Evolutionary conservation across 1,139 yeast genomes (phyloP).

Genomic region (Yamadazyma atlantica): DNA sequence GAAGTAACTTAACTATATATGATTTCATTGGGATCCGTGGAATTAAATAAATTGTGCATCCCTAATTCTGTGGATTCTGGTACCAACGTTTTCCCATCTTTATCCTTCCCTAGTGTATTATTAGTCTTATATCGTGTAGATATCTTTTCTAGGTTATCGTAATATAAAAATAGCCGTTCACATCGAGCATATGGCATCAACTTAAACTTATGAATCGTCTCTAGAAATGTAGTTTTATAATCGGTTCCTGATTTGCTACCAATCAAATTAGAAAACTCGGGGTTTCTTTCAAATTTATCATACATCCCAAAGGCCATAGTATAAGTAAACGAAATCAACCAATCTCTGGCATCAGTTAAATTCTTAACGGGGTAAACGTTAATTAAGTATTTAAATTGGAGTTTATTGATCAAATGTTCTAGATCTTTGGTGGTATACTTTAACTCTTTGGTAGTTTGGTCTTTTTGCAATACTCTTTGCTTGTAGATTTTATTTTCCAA

Average conservation of each 20-base stretch:
- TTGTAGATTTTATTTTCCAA: slow-evolving; percentile 48
- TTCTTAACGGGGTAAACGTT: slow-evolving; percentile 51
- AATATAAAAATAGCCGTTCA: slow-evolving; percentile 34
- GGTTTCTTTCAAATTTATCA: slow-evolving; percentile 56
- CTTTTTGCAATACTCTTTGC: slow-evolving; percentile 31
- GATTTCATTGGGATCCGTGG: slow-evolving; percentile 50
- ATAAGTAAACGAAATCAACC: slow-evolving; percentile 58
- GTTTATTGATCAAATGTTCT: slow-evolving; percentile 24
- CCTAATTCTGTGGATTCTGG: slow-evolving; percentile 42
- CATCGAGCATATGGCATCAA: slow-evolving; percentile 51
- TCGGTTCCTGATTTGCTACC: slow-evolving; percentile 55
- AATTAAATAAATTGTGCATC: slow-evolving; percentile 45
- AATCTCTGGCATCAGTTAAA: slow-evolving; percentile 46
- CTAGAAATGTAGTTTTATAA: slow-evolving; percentile 43
- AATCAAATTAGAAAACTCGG: slow-evolving; percentile 53
- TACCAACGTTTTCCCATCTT: slow-evolving; percentile 23
- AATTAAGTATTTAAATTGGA: slow-evolving; percentile 33
- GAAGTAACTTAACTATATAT: not conserved
- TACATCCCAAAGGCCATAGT: slow-evolving; percentile 53
- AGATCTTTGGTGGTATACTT: slow-evolving; percentile 40
- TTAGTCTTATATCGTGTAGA: slow-evolving; percentile 26
- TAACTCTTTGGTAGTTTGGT: slow-evolving; percentile 12
- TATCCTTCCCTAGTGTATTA: slow-evolving; percentile 33
- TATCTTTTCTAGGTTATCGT: slow-evolving; percentile 38
- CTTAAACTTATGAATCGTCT: slow-evolving; percentile 54